Evolutionary conservation across 2,329 filamentous ascomycete species (phyloP), one percentile per base, ranked within the genome.

Genomic region (Ophiostoma pallidulum): DNA sequence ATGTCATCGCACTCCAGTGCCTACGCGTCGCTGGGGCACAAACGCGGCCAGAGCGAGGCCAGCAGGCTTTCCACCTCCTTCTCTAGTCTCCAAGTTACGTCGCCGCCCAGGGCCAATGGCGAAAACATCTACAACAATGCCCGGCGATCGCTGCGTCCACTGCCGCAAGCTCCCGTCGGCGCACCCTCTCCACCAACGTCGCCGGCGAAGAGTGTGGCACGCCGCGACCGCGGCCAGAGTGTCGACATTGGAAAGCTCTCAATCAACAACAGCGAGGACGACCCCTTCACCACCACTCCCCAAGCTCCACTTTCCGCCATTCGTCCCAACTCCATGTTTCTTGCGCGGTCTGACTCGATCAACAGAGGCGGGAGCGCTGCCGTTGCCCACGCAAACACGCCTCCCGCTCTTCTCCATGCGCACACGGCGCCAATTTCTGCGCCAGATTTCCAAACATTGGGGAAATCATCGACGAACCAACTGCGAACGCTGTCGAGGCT

Each of bases 391-490:
- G 58, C 58, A 24, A 58, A 60, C 57, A 43, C 64, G 47, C 51
- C 62, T 51, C 54, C 65, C 40, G 43, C 67, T 20, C 60, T 66
- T 50, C 63, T 67, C 58, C 60, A 66, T 62, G 50, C 65, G 58
- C 56, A 68, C 49, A 59, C 66, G 53, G 58, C 72, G 12, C 68
- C 74, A 4, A 64, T 89, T 14, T 75, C 72, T 8, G 72, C 77
- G 0, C 82, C 86, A 3, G 89, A 96, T 54, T 72, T 97, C 10
- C 78, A 89, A 62, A 82, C 79, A 29, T 73, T 98, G 16, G 84
- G 91, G 49, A 86, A 86, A 57, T 97, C 92, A 0, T 86, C 91
- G 0, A 97, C 92, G 2, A 83, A 84, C 49, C 87, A 98, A 63
- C 75, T 98, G 19, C 82, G 90, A 37, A 90, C 88, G 0, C 71